Conservation (phyloP, 2,329 filamentous ascomycete genomes). For the Aspergillaceae sp. region DNA sequence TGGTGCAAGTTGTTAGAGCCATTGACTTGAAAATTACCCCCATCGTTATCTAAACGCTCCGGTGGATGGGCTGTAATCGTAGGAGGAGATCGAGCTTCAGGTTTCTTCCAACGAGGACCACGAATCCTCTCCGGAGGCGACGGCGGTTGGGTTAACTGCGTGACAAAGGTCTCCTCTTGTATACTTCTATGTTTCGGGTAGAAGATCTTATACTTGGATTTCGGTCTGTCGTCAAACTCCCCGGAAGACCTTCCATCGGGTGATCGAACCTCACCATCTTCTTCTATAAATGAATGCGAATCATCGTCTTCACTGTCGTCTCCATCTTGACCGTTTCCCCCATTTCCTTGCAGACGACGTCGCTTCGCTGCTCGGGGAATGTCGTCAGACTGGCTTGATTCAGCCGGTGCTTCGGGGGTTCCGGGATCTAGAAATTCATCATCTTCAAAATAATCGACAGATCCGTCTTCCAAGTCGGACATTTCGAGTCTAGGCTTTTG, state of each 20-base stretch:
- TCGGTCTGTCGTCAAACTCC: slow-evolving; percentile 8
- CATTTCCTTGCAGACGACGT: slow-evolving; percentile 20
- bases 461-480: slow-evolving; percentile 21
- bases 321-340: slow-evolving; percentile 4
- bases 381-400: slow-evolving; percentile 3
- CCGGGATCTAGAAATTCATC: slow-evolving; percentile 22
- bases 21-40: too few relatives aligned
- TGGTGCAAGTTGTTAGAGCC: too few relatives aligned
- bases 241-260: neutral
- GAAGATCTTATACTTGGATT: slow-evolving; percentile 33
- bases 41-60: neutral
- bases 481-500: slow-evolving; percentile 11
- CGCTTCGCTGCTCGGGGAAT: slow-evolving; percentile 26
- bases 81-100: slow-evolving; percentile 20
- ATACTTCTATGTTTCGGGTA: slow-evolving; percentile 32
- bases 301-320: slow-evolving; percentile 14
- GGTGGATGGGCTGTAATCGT: neutral
- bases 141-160: slow-evolving; percentile 39
- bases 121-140: slow-evolving; percentile 46
- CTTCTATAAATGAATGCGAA: slow-evolving; percentile 9
- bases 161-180: slow-evolving; percentile 40
- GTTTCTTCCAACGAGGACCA: slow-evolving; percentile 44
- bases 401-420: slow-evolving; percentile 7
- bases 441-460: slow-evolving; percentile 23
- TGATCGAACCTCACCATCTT: slow-evolving; percentile 7